Conservation (phyloP, 352 stramenopile genomes). For the Globisporangium nagaii region DNA sequence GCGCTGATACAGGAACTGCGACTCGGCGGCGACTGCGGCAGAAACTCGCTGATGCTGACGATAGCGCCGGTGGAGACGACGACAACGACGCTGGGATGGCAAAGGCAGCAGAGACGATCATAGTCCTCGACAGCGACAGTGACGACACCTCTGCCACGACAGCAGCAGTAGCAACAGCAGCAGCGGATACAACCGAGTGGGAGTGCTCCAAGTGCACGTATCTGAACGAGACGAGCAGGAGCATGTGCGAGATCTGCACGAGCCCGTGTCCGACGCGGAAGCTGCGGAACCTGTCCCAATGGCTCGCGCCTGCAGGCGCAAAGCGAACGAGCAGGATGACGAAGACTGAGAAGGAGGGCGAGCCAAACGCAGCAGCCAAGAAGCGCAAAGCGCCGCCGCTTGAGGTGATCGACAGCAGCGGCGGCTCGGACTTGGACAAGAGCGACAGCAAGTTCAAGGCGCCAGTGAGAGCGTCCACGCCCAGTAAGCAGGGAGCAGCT, state of each 20-base stretch:
- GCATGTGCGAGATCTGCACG: slow-evolving; percentile 37
- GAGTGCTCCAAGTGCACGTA: slow-evolving; percentile 45
- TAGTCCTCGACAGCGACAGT: slow-evolving; percentile 16
- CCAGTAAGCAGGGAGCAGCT: no score
- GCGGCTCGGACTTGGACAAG: slow-evolving; percentile 16
- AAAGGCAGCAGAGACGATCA: not conserved
- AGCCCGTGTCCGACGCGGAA: slow-evolving; percentile 17
- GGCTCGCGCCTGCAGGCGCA: slow-evolving; percentile 17
- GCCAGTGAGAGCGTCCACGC: no score
- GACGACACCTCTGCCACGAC: slow-evolving; percentile 19
- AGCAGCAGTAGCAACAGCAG: not conserved
- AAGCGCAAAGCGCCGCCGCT: not conserved
- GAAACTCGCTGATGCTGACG: no score
- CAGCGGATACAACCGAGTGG: slow-evolving; percentile 18
- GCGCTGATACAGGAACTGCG: not conserved
- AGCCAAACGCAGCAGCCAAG: slow-evolving; percentile 8
- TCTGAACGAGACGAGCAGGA: slow-evolving; percentile 23
- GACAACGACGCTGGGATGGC: not conserved
- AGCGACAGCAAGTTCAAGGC: not conserved
- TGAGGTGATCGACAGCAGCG: slow-evolving; percentile 35
- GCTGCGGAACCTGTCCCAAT: slow-evolving; percentile 33
- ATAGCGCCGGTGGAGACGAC: not conserved
- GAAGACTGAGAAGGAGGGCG: not conserved
- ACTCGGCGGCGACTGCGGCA: slow-evolving; percentile 2
- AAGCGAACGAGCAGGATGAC: slow-evolving; percentile 6